phyloP scores from a whole-genome alignment of 2,329 filamentous ascomycete species.

The Colletotrichum coccodes region DNA sequence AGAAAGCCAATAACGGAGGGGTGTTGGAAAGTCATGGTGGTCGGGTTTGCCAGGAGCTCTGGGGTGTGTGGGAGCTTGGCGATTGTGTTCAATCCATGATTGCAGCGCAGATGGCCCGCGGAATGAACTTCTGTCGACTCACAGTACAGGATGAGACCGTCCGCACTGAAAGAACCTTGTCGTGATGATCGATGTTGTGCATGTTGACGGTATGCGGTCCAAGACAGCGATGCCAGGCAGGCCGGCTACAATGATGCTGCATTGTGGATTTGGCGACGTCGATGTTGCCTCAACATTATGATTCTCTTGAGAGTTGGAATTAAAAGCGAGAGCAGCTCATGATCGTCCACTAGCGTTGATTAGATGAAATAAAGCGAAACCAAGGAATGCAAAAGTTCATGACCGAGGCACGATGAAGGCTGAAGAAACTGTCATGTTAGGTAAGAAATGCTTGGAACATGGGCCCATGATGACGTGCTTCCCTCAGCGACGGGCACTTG shows the following conservation, averaged over 20 bases:
- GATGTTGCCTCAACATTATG: not conserved
- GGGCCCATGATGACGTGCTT: slow-evolving; percentile 26
- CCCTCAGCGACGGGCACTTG: not conserved
- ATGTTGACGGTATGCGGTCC: slow-evolving; percentile 18
- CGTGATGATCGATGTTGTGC: slow-evolving; percentile 22
- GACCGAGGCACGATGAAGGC: not conserved
- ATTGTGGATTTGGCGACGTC: not conserved
- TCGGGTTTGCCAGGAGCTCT: not conserved
- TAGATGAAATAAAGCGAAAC: not conserved
- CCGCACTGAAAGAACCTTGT: not conserved
- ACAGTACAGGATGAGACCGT: not conserved
- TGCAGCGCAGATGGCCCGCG: no score
- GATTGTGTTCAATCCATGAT: not conserved
- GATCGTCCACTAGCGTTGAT: not conserved
- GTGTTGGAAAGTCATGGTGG: slow-evolving; percentile 3
- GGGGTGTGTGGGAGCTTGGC: not conserved
- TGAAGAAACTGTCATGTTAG: not conserved
- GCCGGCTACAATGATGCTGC: not conserved
- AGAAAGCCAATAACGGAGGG: slow-evolving; percentile 12
- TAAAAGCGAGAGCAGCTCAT: not conserved
- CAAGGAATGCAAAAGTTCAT: slow-evolving; percentile 6
- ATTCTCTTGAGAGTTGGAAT: not conserved
- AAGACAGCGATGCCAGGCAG: slow-evolving; percentile 11
- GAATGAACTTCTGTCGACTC: not conserved
- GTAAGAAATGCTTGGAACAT: slow-evolving; percentile 14